These are phyloP conservation scores for Collybiopsis luxurians DNA, from an alignment of 768 basidiomycete genomes.

Conservation along the genomic window DNA sequence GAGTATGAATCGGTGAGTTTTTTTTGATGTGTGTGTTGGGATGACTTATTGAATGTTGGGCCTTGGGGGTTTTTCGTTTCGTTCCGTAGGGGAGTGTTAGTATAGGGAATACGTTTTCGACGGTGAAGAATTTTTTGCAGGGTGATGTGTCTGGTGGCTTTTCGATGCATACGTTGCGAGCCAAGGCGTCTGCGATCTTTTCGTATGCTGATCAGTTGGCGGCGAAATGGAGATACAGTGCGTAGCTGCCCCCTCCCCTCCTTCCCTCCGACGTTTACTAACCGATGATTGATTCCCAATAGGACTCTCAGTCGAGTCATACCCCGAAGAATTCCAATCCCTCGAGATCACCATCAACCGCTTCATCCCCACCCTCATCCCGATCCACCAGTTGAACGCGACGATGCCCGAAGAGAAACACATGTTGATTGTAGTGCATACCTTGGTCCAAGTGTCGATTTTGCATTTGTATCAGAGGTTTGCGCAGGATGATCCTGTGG, in stretches of 20 bases:
- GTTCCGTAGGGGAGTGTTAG: slow-evolving; percentile 60
- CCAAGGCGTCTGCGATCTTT: slow-evolving; percentile 75
- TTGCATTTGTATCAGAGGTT: slow-evolving; percentile 65
- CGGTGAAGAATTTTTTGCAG: slow-evolving; percentile 60
- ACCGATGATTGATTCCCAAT: too few species aligned
- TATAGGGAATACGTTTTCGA: slow-evolving; percentile 49
- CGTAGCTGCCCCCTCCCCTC: slow-evolving; percentile 16
- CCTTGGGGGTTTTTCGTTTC: too few species aligned
- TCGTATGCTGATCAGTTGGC: slow-evolving; percentile 63
- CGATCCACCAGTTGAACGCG: slow-evolving; percentile 60
- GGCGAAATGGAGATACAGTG: slow-evolving; percentile 60
- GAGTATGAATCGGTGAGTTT: slow-evolving; percentile 68
- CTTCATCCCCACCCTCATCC: slow-evolving; percentile 62
- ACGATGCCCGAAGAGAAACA: slow-evolving; percentile 53
- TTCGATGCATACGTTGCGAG: slow-evolving; percentile 62
- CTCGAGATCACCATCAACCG: slow-evolving; percentile 64
- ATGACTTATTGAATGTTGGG: too few species aligned
- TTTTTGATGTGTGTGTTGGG: slow-evolving; percentile 7
- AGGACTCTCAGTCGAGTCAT: slow-evolving; percentile 42
- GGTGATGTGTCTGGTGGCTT: slow-evolving; percentile 59
- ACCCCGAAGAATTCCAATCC: slow-evolving; percentile 56
- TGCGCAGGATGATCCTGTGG: slow-evolving; percentile 53
- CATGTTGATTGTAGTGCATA: slow-evolving; percentile 57
- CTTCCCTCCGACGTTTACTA: slow-evolving; percentile 6
- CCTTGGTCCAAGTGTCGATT: slow-evolving; percentile 62